Evolutionary conservation across 164 flowering plant species (phyloP).

Genomic region (Vitis riparia): DNA sequence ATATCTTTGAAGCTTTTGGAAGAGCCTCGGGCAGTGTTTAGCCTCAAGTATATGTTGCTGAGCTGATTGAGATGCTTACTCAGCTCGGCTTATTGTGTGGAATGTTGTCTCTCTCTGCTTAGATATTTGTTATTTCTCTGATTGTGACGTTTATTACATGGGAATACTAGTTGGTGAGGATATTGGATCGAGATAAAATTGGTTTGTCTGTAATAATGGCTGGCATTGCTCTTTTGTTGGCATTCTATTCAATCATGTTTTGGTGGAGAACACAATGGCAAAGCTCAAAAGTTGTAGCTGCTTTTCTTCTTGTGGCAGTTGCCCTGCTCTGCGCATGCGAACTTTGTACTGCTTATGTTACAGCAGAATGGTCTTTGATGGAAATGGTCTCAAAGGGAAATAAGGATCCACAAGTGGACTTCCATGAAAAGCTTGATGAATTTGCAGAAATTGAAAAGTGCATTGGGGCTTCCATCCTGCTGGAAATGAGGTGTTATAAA

Average conservation of each 20-base stretch:
- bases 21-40: constrained; percentile 57
- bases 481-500: no score
- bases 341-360: no score
- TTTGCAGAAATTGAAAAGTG: no score
- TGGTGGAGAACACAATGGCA: constrained; percentile 99
- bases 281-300: constrained; percentile 53
- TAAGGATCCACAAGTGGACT: no score
- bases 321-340: no score
- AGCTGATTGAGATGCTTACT: constrained; percentile 23
- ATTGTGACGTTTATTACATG: constrained; percentile 67
- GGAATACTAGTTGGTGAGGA: constrained; percentile 83
- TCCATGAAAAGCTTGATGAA: no score
- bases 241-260: constrained; percentile 96
- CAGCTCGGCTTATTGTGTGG: constrained; percentile 75
- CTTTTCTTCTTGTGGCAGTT: no score
- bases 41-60: constrained; percentile 61
- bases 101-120: constrained; percentile 64
- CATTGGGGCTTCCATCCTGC: no score
- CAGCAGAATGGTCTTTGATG: no score
- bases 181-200: constrained; percentile 74
- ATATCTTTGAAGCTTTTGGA: constrained; percentile 83
- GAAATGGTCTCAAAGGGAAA: no score
- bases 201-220: constrained; percentile 98
- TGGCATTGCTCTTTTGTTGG: constrained; percentile 85
- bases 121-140: constrained; percentile 84